Base-by-base conservation (phyloP, 306 rosid genomes). In the Prunus salicina region DNA sequence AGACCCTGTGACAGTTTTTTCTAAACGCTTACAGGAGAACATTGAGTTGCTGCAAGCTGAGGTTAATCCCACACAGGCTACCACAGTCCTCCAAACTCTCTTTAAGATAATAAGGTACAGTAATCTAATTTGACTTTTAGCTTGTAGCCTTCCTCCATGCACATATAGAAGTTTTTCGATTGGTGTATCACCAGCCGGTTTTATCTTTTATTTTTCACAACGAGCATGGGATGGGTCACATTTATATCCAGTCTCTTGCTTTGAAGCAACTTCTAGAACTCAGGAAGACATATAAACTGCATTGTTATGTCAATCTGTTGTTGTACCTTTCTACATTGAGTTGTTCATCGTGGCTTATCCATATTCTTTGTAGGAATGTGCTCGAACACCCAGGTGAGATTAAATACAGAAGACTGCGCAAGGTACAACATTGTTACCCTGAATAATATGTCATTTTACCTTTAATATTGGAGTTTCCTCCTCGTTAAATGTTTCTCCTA, bases 341-440 rank as follows among this genome's bases (percentile, higher is more conserved):
- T 73, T 60, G n/a, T 62, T 56, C 50, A 25, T 73, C 27, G 73
- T 10, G 3, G 60, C 30, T 45, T 3, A 9, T 78, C 76, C 19
- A n/a, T 53, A 51, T 45, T 85, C 64, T 72, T 81, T 41, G 79
- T 87, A 95, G 97, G 82, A 92, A 95, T 74, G 90, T 83, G 77
- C 91, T 91, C 28, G 97, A 92, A 84, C 88, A 90, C 86, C 99
- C 99, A 8, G 79, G 71, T 73, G 92, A 89, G 84, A 81, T 71
- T 47, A 95, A 91, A 82, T 95, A 87, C 83, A 84, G 82, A 85
- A 86, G 86, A 82, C 74, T 95, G 58, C 86, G 97, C 6, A 95
- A 92, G 99, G 99, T 91, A 83, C 75, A 41, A 22, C 27, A 56
- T 56, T 58, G 8, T 41, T 16, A 8, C 19, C 53, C 32, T 43